Evolutionary conservation across 1,284 basidiomycete genomes (phyloP).

Genomic region (Fomitopsis betulina): DNA sequence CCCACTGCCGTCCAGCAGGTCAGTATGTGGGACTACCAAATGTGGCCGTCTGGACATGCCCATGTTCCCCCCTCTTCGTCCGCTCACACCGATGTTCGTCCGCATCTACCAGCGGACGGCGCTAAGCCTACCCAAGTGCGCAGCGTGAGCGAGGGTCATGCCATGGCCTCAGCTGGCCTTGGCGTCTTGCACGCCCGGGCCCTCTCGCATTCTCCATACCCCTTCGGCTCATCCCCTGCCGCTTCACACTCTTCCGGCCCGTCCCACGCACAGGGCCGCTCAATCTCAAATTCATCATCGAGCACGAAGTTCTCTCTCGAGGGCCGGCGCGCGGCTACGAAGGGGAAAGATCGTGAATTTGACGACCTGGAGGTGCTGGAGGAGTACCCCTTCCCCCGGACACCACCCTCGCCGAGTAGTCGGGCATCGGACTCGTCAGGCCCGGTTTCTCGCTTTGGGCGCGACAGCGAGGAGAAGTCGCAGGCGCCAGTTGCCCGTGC

Average conservation of each 20-base stretch:
- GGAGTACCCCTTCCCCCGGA: slow-evolving; percentile 17
- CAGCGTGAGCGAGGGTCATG: neutral
- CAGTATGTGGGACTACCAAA: slow-evolving; percentile 26
- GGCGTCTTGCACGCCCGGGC: neutral
- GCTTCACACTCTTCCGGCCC: neutral
- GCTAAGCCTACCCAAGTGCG: neutral
- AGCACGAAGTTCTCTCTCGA: neutral
- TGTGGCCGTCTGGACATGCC: slow-evolving; percentile 1
- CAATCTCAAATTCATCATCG: neutral
- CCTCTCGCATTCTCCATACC: neutral
- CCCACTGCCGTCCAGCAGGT: slow-evolving; percentile 11
- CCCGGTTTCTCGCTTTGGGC: neutral
- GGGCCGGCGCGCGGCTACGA: neutral
- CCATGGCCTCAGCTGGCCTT: neutral
- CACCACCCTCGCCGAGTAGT: slow-evolving; percentile 11
- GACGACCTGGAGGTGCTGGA: slow-evolving; percentile 3
- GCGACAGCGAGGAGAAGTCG: too few species aligned
- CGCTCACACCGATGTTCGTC: slow-evolving; percentile 1
- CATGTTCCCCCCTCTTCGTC: neutral
- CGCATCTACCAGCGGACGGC: neutral
- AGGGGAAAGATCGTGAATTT: slow-evolving; percentile 5
- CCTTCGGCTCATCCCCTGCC: neutral
- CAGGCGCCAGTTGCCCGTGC: neutral
- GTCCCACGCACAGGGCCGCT: neutral
- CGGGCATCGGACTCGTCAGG: slow-evolving; percentile 2